Conservation (phyloP, 1,284 basidiomycete genomes). For the Ustilago vetiveriae region DNA sequence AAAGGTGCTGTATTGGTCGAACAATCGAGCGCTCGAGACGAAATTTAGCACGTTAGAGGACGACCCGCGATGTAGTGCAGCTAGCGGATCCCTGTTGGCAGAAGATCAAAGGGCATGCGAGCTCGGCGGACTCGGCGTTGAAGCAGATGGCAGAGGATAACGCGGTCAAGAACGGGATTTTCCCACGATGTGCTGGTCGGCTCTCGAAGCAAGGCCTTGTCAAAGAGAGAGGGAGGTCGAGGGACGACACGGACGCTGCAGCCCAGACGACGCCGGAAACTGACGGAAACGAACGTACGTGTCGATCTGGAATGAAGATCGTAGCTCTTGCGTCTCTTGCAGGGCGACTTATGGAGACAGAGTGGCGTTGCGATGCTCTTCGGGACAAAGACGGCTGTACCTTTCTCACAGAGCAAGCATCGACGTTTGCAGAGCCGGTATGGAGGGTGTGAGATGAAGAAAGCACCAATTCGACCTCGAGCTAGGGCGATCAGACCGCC, state of each 20-base stretch:
- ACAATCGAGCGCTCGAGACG: conserved; percentile 18
- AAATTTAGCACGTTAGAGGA: conserved; percentile 3
- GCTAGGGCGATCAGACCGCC: too few species aligned
- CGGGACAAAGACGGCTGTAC: conserved; percentile 9
- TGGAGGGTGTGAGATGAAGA: background rate
- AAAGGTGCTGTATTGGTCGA: conserved; percentile 10
- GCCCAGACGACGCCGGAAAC: background rate
- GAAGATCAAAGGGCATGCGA: background rate
- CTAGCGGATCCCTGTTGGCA: too few species aligned
- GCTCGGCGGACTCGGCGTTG: conserved; percentile 22
- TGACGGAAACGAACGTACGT: background rate
- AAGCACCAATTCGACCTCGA: background rate
- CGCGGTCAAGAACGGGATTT: conserved; percentile 7
- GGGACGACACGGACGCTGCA: conserved; percentile 1
- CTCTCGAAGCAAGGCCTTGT: conserved; percentile 22
- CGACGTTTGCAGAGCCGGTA: conserved; percentile 1
- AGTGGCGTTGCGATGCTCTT: conserved; percentile 16
- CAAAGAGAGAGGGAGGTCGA: background rate
- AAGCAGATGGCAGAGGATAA: conserved; percentile 1
- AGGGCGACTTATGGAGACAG: conserved; percentile 1
- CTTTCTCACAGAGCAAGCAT: conserved; percentile 15
- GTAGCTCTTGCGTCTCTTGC: conserved; percentile 7
- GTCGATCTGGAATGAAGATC: conserved; percentile 4
- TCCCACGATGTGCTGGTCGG: conserved; percentile 25
- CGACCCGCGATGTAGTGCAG: too few species aligned